Evolutionary conservation across 1,284 basidiomycete genomes (phyloP), one percentile per base, ranked within the genome.

Genomic region (Trametes pubescens): DNA sequence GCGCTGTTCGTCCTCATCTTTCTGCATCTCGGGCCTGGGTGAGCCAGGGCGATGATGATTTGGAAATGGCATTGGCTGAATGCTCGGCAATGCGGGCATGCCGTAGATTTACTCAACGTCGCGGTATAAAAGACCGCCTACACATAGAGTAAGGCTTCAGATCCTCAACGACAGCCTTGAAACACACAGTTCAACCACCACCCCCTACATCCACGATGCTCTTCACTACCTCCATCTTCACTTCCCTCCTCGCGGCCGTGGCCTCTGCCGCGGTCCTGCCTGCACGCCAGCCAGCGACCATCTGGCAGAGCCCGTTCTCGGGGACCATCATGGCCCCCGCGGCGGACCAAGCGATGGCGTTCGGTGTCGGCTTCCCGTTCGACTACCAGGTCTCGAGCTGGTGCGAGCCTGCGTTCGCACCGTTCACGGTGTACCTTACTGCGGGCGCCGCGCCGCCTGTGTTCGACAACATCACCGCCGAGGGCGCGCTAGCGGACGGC

Each of bases 381-480:
- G 38, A 57, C 29, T 73, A 69, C 64, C 34, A 49, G 40, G 38
- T 61, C 26, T 66, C 63, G 46, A 59, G 66, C 61, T 67, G 67
- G 59, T 73, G 71, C 66, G 66, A 71, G 65, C 65, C 67, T 21
- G 65, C 63, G 21, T 73, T 62, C 57, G 49, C 65, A 48, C 67
- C 68, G 35, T 65, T 73, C 57, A 65, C 65, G 26, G 69, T 73
- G 29, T 71, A 69, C 62, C 66, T 71, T 49, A 65, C 71, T 44
- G 16, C 40, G 48, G 65, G 65, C 34, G 53, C 44, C 13, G 38
- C 58, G 44, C 65, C 66, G 44, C 69, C 70, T 4, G 26, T 62
- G 51, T 65, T 64, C 48, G 66, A 48, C 14, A 56, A 66, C 38
- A 54, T 73, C 51, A 69, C 65, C 8, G 43, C 62, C 9, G 46